Percentiles rank a stretch among this genome's conserved stretches.
These are phyloP conservation scores for Arthrocladium fulminans DNA, from an alignment of 2,329 filamentous ascomycete species.

Conservation along the genomic window DNA sequence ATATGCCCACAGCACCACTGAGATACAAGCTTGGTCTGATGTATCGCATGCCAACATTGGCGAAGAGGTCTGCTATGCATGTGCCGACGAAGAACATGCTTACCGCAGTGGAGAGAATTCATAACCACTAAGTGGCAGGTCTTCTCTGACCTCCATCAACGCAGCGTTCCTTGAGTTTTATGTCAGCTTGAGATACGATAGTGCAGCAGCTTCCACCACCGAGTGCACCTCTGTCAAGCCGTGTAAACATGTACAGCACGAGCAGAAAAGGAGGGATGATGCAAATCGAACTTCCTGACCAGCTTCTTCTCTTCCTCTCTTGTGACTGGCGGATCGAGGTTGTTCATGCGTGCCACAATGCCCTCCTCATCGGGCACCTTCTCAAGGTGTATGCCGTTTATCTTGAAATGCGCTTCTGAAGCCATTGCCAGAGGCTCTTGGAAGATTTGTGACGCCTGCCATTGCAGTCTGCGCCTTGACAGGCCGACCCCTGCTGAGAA, in stretches of 20 bases:
- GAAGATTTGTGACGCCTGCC: slow-evolving; percentile 7
- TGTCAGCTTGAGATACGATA: not conserved
- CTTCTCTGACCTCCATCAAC: slow-evolving; percentile 11
- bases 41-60: slow-evolving; percentile 14
- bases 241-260: slow-evolving; percentile 13
- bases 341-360: slow-evolving; percentile 10
- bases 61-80: slow-evolving; percentile 11
- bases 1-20: slow-evolving; percentile 11
- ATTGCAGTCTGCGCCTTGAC: no score
- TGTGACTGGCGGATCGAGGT: slow-evolving; percentile 11
- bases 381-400: slow-evolving; percentile 10
- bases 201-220: not conserved
- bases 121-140: slow-evolving; percentile 9
- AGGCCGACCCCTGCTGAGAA: no score
- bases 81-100: slow-evolving; percentile 14
- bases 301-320: slow-evolving; percentile 8
- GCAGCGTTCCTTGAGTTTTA: slow-evolving; percentile 9
- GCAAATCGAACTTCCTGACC: slow-evolving; percentile 10
- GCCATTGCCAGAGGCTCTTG: slow-evolving; percentile 9
- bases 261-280: slow-evolving; percentile 10
- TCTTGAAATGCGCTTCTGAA: slow-evolving; percentile 3
- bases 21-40: slow-evolving; percentile 12
- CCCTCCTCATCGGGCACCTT: slow-evolving; percentile 11
- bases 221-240: slow-evolving; percentile 12
- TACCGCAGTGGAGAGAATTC: slow-evolving; percentile 11